Base-by-base conservation (phyloP, 805 yeast species). In the Middelhovenomyces tepae region DNA sequence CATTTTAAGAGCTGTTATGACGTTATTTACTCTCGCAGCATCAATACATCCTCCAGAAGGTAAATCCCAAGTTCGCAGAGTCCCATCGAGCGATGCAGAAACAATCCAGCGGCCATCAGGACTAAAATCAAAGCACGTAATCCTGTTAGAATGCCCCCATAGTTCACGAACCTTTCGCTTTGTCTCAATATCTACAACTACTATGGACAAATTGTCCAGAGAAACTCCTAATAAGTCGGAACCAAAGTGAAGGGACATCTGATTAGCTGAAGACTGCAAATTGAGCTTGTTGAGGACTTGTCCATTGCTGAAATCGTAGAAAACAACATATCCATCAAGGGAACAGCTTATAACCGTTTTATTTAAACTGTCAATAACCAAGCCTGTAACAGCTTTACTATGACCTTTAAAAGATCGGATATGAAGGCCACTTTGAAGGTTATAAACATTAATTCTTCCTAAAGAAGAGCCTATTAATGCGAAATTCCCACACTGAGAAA, bases 41-140 rank as follows among this genome's bases (percentile, higher is more conserved):
- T 91, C 98, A 37, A 91, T 85, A 57, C 97, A 89, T 1, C 87
- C 84, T 31, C 98, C 97, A 1, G 95, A 81, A 26, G 97, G 97
- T 39, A 91, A 69, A 56, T 91, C 97, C 97, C 97, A 91, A 1
- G 95, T 85, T 50, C 98, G 73, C 31, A 91, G 65, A 0, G 97
- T 86, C 2, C 83, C 69, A 53, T 91, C 99, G 39, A 86, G 64
- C 1, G 86, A 70, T 1, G 83, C 76, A 16, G 91, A 75, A 6
- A 91, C 76, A 22, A 91, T 62, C 96, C 97, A 91, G 54, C 96
- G 75, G 22, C 96, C 97, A 54, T 87, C 89, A 4, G 95, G 93
- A 3, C 94, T 78, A 51, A 91, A 89, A 54, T 84, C 96, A 54
- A 89, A 57, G 1, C 83, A 69, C 0, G 96, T 86, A 43, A 91